phyloP scores from a whole-genome alignment of 23 red algal genomes.

The Gracilaria vermiculophylla region DNA sequence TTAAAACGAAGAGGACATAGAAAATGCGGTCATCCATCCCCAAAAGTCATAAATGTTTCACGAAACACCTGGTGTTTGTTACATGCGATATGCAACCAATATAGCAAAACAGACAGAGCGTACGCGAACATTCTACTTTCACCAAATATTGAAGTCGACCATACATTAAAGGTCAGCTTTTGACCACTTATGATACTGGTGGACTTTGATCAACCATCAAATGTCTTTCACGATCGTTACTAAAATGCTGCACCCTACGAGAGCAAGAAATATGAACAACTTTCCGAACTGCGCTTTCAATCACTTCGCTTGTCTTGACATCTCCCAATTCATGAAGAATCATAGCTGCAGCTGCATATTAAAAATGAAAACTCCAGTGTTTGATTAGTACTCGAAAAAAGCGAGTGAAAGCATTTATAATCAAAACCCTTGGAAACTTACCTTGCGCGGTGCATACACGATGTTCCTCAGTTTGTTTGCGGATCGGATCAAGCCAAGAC shows the following conservation, averaged over 20 bases:
- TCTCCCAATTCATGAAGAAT: constrained; percentile 38
- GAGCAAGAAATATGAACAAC: constrained; percentile 19
- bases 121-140: too few relatives aligned
- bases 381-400: neutral
- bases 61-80: too few relatives aligned
- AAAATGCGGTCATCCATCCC: too few relatives aligned
- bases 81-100: too few relatives aligned
- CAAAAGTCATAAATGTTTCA: too few relatives aligned
- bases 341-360: constrained; percentile 31
- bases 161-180: too few relatives aligned
- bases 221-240: too few relatives aligned
- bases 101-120: too few relatives aligned
- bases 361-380: neutral
- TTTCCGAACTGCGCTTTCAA: constrained; percentile 27
- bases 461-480: constrained; percentile 47
- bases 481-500: constrained; percentile 49
- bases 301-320: constrained; percentile 14
- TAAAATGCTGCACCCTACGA: neutral
- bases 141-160: too few relatives aligned
- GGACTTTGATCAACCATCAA: too few relatives aligned
- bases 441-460: constrained; percentile 66
- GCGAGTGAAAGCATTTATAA: neutral
- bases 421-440: constrained; percentile 3
- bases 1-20: too few relatives aligned
- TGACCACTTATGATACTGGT: too few relatives aligned